phyloP scores from a whole-genome alignment of 1,139 yeast genomes.

The Hansenula sp. region DNA sequence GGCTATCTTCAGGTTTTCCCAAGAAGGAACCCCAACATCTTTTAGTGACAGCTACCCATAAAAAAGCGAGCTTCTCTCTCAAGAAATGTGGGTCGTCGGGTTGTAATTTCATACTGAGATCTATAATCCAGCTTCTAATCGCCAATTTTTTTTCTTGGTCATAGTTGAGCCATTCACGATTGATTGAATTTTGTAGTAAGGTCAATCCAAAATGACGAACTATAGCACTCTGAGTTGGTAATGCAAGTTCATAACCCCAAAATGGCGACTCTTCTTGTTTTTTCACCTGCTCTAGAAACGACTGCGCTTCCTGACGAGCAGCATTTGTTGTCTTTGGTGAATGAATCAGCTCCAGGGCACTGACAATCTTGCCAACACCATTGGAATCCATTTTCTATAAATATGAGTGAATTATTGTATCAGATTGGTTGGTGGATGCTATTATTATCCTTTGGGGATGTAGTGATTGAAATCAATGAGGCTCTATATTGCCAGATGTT shows the following conservation, averaged over 20 bases:
- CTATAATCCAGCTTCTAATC: constrained; percentile 79
- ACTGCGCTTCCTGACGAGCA: constrained; percentile 64
- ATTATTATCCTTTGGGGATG: too few relatives aligned
- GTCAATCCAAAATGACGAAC: constrained; percentile 91
- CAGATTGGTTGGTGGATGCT: too few relatives aligned
- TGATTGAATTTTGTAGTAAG: constrained; percentile 69
- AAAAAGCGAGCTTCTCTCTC: constrained; percentile 80
- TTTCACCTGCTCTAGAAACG: constrained; percentile 72
- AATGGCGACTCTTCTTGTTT: constrained; percentile 77
- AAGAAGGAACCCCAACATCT: constrained; percentile 77
- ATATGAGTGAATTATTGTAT: not conserved
- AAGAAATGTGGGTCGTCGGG: constrained; percentile 82
- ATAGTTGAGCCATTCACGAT: constrained; percentile 47
- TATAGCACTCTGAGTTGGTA: constrained; percentile 57
- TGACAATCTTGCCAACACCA: constrained; percentile 34
- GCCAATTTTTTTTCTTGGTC: constrained; percentile 65
- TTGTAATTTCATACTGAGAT: constrained; percentile 57
- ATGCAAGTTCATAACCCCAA: constrained; percentile 89
- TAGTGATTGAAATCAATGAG: too few relatives aligned
- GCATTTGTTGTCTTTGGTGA: constrained; percentile 63
- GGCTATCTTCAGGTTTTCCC: constrained; percentile 24
- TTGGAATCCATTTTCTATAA: constrained; percentile 15
- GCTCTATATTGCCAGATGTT: too few relatives aligned
- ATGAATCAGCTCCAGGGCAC: constrained; percentile 78
- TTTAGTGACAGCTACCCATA: constrained; percentile 94